These are phyloP conservation scores for Microbotryum saponariae DNA, from an alignment of 1,284 basidiomycete genomes.

Conservation along the genomic window DNA sequence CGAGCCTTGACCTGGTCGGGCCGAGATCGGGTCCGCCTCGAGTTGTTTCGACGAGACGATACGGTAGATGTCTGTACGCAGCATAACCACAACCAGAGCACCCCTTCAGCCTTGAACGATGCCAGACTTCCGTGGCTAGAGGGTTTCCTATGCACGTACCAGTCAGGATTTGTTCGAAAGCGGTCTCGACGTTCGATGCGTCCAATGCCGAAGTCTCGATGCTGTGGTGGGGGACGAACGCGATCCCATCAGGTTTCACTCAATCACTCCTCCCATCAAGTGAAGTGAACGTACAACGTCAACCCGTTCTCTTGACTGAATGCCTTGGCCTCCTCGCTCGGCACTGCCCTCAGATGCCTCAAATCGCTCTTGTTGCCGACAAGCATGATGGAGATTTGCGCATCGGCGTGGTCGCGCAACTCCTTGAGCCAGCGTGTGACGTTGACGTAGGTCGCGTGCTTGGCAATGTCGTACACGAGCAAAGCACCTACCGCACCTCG, in stretches of 20 bases:
- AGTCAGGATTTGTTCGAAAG: slow-evolving; percentile 94
- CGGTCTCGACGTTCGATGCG: slow-evolving; percentile 92
- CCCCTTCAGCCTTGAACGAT: background rate
- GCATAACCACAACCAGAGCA: background rate
- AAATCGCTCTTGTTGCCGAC: slow-evolving; percentile 82
- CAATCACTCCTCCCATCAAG: too few species aligned
- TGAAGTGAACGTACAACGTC: slow-evolving; percentile 28
- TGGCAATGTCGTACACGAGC: slow-evolving; percentile 48
- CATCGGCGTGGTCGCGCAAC: slow-evolving; percentile 56
- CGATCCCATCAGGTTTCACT: background rate
- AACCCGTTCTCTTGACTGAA: slow-evolving; percentile 37
- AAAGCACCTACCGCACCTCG: slow-evolving; percentile 77
- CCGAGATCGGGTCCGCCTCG: slow-evolving; percentile 64
- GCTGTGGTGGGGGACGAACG: slow-evolving; percentile 26
- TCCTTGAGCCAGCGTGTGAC: slow-evolving; percentile 98
- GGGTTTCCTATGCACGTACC: slow-evolving; percentile 50
- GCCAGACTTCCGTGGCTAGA: background rate
- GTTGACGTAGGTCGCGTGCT: slow-evolving; percentile 92
- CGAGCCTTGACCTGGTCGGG: slow-evolving; percentile 33
- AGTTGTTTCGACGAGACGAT: slow-evolving; percentile 84
- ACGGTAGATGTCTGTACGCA: slow-evolving; percentile 73
- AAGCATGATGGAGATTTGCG: slow-evolving; percentile 48
- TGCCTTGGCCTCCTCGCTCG: slow-evolving; percentile 58
- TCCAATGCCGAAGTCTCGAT: slow-evolving; percentile 99
- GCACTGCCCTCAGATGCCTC: slow-evolving; percentile 90